Percentiles rank a stretch among this genome's conserved stretches.
phyloP scores from a whole-genome alignment of 129 eudicot genomes.

The Chrysanthemum seticuspe region DNA sequence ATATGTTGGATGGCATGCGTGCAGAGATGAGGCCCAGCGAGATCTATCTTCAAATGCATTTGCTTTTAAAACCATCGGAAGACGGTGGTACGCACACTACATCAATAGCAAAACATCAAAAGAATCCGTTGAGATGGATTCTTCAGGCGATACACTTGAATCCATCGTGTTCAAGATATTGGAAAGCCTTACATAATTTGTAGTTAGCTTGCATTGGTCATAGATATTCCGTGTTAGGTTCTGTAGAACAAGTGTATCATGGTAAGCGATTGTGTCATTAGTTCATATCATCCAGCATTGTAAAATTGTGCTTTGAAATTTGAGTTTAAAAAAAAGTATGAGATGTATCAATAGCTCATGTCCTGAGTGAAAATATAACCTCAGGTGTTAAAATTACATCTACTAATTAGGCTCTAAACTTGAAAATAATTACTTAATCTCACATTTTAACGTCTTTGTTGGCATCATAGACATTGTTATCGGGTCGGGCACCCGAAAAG shows the following conservation, averaged over 20 bases:
- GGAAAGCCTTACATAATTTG: conserved; percentile 59
- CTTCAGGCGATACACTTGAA: conserved; percentile 83
- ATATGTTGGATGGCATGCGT: conserved; percentile 14
- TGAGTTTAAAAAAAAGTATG: not conserved
- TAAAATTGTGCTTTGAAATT: not conserved
- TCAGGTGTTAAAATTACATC: too few species aligned
- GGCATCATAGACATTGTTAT: too few species aligned
- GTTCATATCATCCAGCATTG: not conserved
- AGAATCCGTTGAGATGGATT: conserved; percentile 55
- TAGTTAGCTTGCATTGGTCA: conserved; percentile 13
- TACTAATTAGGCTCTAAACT: too few species aligned
- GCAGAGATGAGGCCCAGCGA: conserved; percentile 81
- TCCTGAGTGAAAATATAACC: too few species aligned
- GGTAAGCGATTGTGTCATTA: not conserved
- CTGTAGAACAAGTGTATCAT: not conserved
- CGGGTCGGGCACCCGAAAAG: too few species aligned
- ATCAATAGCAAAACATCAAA: conserved; percentile 30
- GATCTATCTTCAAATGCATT: conserved; percentile 80
- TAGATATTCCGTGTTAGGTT: conserved; percentile 5
- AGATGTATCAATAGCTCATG: too few species aligned
- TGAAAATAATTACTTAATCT: too few species aligned
- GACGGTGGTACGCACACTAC: conserved; percentile 30
- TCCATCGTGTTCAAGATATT: conserved; percentile 86
- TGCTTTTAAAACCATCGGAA: conserved; percentile 43
- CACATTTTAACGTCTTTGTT: too few species aligned